phyloP scores from a whole-genome alignment of 768 basidiomycete species.

The Auriscalpium vulgare region DNA sequence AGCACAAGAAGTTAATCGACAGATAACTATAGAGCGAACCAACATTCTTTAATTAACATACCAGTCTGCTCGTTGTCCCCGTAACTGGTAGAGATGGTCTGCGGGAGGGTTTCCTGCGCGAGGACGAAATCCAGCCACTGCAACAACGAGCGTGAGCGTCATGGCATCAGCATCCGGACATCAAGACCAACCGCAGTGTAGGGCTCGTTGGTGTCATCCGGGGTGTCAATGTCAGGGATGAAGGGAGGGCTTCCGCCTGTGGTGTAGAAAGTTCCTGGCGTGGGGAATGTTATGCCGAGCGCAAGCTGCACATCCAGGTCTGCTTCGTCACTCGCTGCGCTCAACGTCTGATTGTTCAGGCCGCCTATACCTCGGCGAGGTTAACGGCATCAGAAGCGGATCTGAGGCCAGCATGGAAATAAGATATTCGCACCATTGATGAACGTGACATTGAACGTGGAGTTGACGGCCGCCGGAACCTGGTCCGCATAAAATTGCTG shows the following conservation, averaged over 20 bases:
- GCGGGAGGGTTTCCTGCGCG: constrained; percentile 37
- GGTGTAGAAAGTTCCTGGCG: neutral
- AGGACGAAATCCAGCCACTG: constrained; percentile 52
- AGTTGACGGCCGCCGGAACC: constrained; percentile 11
- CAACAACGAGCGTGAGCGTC: neutral
- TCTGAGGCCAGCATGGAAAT: neutral
- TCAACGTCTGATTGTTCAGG: constrained; percentile 46
- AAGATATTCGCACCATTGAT: neutral
- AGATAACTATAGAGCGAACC: neutral
- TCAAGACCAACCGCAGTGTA: constrained; percentile 24
- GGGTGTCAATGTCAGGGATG: neutral
- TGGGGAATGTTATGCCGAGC: constrained; percentile 3
- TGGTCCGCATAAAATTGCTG: constrained; percentile 11
- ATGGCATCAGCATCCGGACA: neutral
- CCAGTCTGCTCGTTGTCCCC: constrained; percentile 55
- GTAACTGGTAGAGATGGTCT: constrained; percentile 56
- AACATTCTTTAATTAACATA: constrained; percentile 15
- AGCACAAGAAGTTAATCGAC: neutral
- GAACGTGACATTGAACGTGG: constrained; percentile 1
- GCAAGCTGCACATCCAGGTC: constrained; percentile 13
- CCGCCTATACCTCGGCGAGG: constrained; percentile 36
- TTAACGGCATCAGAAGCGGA: neutral
- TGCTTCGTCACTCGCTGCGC: constrained; percentile 39
- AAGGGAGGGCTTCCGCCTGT: neutral
- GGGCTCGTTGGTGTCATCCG: constrained; percentile 1